Evolutionary conservation across 495 filamentous ascomycete genomes (phyloP), one percentile per base, ranked within the genome.

Genomic region (Aspergillus wentii): DNA sequence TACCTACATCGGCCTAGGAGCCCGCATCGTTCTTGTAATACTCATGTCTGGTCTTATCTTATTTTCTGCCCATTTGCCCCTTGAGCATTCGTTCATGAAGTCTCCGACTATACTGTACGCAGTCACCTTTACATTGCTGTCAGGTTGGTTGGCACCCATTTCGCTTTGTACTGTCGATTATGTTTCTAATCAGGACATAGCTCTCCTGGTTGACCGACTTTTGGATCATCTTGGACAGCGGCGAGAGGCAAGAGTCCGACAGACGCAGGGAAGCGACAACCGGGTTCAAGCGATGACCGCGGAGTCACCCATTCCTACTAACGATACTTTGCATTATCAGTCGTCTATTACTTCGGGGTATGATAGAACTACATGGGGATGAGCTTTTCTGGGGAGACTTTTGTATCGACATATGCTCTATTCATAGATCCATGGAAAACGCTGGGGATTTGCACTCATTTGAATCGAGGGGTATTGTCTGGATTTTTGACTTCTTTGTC

Each of bases 121-220:
- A 18, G 61, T 64, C 38, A 64, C 54, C 1, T 48, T 69, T 23
- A 51, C 50, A 1, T 44, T 69, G 25, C 33, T 66, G 17, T 34
- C 50, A 22, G 63, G 65, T 66, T 17, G 51, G 65, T 60, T 20
- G n/a, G 17, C 11, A 3, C 19, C 20, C 7, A 13, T 33, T 13
- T 35, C 5, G 8, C 20, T 20, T 5, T 6, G 18, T 11, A 1
- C 14, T 1, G 13, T 10, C 17, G 16, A 17, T 23, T 36, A 14
- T 39, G n/a, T 7, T 23, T 30, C 49, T 56, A 13, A 63, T 41
- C 39, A 48, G 26, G 8, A 22, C 31, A 13, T 33, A 64, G 61
- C 59, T 14, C 57, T 66, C 35, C 33, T 67, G 22, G 42, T 59
- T 52, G 67, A 71, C 57, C 67, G 67, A 57, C 57, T 67, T 50